These are phyloP conservation scores for Clitoria ternatea DNA, from an alignment of 306 rosid species.

Conservation along the genomic window DNA sequence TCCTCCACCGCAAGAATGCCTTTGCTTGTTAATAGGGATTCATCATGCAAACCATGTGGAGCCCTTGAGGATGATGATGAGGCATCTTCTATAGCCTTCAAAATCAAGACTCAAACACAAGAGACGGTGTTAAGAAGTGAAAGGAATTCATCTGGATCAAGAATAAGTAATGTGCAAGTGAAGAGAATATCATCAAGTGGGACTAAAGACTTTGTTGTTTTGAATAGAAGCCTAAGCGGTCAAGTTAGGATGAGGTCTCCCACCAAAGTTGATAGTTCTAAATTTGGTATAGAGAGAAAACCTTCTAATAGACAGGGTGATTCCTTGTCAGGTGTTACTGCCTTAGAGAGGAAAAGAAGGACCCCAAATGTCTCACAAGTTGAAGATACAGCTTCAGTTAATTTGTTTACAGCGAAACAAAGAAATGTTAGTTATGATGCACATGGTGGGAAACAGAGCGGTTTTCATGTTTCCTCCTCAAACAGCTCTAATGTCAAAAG, in stretches of 20 bases:
- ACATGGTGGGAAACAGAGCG: conserved; percentile 30
- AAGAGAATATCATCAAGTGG: conserved; percentile 40
- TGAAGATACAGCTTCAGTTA: conserved; percentile 26
- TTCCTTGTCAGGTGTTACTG: conserved; percentile 29
- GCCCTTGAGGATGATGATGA: conserved; percentile 20
- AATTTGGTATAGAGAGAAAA: conserved; percentile 42
- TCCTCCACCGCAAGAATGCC: conserved; percentile 28
- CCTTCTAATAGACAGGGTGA: conserved; percentile 31
- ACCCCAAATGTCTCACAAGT: conserved; percentile 24
- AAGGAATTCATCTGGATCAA: conserved; percentile 31
- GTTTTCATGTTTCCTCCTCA: conserved; percentile 24
- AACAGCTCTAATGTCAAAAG: conserved; percentile 26
- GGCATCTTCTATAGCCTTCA: conserved; percentile 25
- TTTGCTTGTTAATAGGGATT: conserved; percentile 32
- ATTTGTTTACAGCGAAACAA: conserved; percentile 27
- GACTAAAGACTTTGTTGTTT: conserved; percentile 60
- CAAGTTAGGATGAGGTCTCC: conserved; percentile 39
- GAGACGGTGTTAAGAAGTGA: conserved; percentile 33
- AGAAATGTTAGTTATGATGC: conserved; percentile 30
- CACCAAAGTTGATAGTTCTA: conserved; percentile 33
- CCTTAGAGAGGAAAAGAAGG: conserved; percentile 48
- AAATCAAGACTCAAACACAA: conserved; percentile 32
- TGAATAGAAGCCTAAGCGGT: conserved; percentile 51
- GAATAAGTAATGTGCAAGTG: conserved; percentile 30
- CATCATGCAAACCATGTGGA: conserved; percentile 26